These are phyloP conservation scores for Xylaria palmicola DNA, from an alignment of 495 filamentous ascomycete species.

Conservation along the genomic window DNA sequence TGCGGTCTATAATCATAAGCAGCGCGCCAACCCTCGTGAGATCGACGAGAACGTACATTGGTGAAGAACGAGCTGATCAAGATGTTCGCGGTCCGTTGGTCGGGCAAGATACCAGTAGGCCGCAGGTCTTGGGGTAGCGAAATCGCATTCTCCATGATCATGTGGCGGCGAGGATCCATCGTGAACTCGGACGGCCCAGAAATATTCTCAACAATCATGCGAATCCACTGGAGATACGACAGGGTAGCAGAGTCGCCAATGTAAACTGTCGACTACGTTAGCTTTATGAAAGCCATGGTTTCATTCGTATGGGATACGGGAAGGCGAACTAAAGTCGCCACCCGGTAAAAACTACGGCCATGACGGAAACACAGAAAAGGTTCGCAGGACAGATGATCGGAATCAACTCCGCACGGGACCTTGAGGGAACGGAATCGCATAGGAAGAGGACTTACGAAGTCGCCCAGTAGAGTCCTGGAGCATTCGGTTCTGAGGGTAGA, in stretches of 20 bases:
- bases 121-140: conserved; percentile 44
- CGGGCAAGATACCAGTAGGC: conserved; percentile 52
- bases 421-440: not conserved
- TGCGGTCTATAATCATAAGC: conserved; percentile 45
- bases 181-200: conserved; percentile 67
- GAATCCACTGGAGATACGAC: conserved; percentile 69
- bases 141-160: conserved; percentile 63
- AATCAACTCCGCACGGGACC: not conserved
- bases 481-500: conserved; percentile 58
- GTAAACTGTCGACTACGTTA: conserved; percentile 47
- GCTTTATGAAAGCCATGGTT: too few relatives aligned
- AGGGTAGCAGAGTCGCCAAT: conserved; percentile 72
- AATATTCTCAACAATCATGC: conserved; percentile 67
- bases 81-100: conserved; percentile 52
- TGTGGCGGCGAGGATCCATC: conserved; percentile 65
- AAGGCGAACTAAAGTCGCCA: too few relatives aligned
- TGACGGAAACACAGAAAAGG: not conserved
- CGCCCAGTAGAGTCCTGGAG: conserved; percentile 57
- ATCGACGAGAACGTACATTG: conserved; percentile 45
- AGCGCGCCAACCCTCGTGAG: not conserved
- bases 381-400: not conserved
- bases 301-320: too few relatives aligned
- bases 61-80: conserved; percentile 60
- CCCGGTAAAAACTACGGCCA: too few relatives aligned
- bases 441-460: conserved; percentile 45